These are phyloP conservation scores for Allantophomopsis lycopodina DNA, from an alignment of 2,329 filamentous ascomycete genomes.

Conservation along the genomic window DNA sequence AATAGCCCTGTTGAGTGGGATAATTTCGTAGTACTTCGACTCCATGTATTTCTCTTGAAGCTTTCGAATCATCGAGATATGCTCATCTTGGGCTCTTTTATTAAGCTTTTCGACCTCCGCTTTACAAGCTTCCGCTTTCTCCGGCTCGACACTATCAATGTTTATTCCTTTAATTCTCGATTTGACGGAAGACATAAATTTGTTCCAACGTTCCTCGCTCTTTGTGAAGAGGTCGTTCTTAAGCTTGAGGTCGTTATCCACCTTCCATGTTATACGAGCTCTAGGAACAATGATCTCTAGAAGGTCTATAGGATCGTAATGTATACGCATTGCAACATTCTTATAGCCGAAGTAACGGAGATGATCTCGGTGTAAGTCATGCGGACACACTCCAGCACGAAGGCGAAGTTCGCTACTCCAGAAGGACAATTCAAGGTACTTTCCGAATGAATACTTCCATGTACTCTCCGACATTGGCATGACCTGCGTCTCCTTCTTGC, in stretches of 20 bases:
- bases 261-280: conserved; percentile 90
- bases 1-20: conserved; percentile 80
- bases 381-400: conserved; percentile 63
- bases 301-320: conserved; percentile 85
- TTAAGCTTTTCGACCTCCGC: conserved; percentile 66
- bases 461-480: conserved; percentile 87
- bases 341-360: conserved; percentile 84
- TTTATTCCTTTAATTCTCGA: conserved; percentile 77
- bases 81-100: conserved; percentile 74
- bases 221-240: conserved; percentile 84
- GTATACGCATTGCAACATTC: conserved; percentile 74
- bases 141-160: conserved; percentile 77
- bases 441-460: conserved; percentile 97
- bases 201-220: conserved; percentile 68
- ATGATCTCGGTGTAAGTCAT: conserved; percentile 87
- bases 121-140: conserved; percentile 73
- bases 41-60: conserved; percentile 85
- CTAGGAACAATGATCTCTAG: conserved; percentile 90
- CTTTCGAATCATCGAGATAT: conserved; percentile 57
- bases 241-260: conserved; percentile 80
- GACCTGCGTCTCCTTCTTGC: conserved; percentile 78
- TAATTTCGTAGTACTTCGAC: conserved; percentile 92
- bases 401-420: conserved; percentile 79
- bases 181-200: conserved; percentile 81
- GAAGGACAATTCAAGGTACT: conserved; percentile 94